Base-by-base conservation (phyloP, 257 asterid genomes). In the Capsicum chinense region DNA sequence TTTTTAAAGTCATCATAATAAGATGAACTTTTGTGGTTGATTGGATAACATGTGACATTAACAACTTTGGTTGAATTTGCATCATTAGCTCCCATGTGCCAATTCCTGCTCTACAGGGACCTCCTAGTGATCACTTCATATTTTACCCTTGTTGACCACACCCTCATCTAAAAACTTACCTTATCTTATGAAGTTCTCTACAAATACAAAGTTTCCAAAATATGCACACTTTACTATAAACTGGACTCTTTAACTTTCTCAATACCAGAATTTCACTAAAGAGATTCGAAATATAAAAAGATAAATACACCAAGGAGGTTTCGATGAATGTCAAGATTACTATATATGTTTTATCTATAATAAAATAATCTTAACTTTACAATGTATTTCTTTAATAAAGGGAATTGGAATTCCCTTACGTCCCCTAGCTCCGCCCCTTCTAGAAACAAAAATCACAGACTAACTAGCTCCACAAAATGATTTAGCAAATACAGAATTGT, bases 21-120 rank as follows among this genome's bases (percentile, higher is more conserved):
- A 26, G 64, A 48, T 54, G 48, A 64, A 78, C 9, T 11, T 5
- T 78, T 26, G 50, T 33, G 82, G 64, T 78, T 78, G 64, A 26
- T 78, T 78, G 64, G 48, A 78, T 54, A 54, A 14, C 64, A 78
- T 54, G 9, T 78, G 82, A 78, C 82, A 78, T 78, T 78, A 78
- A 54, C 82, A 4, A 33, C 64, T 78, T 54, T 54, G 64, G 64
- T 63, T 54, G 19, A 78, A 78, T 54, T 78, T 19, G 64, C 82
- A 78, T 78, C 82, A 78, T 78, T 78, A 26, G 50, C 82, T 78
- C 82, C 82, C 82, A 78, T 78, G 82, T 78, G 64, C 82, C 15
- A 78, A 14, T 35, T 78, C 82, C 82, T 78, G 62, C 26, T 33
- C 3, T 54, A 78, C 13, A 7, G 50, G 81, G 81, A 76, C 81